Base-by-base conservation (phyloP, 352 stramenopile genomes). In the Proteromonas lacertae region DNA sequence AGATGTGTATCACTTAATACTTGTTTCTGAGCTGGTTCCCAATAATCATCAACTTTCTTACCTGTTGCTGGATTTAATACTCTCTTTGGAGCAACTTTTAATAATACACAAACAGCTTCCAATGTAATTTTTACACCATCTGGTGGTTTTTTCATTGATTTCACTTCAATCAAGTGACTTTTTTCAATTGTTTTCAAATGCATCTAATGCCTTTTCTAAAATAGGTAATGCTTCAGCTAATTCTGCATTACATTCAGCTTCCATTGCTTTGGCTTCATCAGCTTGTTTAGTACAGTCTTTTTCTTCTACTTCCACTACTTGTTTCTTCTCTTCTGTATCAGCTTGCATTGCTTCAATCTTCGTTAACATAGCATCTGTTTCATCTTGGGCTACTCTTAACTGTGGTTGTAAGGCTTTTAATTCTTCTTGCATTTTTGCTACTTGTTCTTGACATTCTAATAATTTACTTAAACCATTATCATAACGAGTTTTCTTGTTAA, bases 1-100 rank as follows among this genome's bases (percentile, higher is more conserved):
- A 88, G 81, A 45, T 79, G 79, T 22, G 69, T 65, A 42, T 86
- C 79, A n/a, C 58, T 70, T 2, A 88, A 55, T 38, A 88, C 58
- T 8, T 74, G 57, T 20, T 81, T 79, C 38, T 79, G 63, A 0
- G 62, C 63, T 2, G 75, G 62, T 42, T 78, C 68, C 63, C 69
- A 80, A 35, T 77, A 84, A 38, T 86, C 68, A 22, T 71, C 64
- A 33, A 84, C 61, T 40, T 86, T 84, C 38, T 86, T 82, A 14
- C 67, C 67, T 0, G 66, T 62, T 5, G 64, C 61, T 0, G 66
- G 66, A 32, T 87, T 69, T 1, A 63, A 59, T 30, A 77, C 76
- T 34, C 53, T 73, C 13, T 72, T 62, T 1, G 71, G 69, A 31
- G 82, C 82, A 30, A 83, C 63, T 2, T 66, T 62, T 41, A 88